Evolutionary conservation across 805 yeast species (phyloP).

Genomic region (Lipomyces spencermartinsiae): DNA sequence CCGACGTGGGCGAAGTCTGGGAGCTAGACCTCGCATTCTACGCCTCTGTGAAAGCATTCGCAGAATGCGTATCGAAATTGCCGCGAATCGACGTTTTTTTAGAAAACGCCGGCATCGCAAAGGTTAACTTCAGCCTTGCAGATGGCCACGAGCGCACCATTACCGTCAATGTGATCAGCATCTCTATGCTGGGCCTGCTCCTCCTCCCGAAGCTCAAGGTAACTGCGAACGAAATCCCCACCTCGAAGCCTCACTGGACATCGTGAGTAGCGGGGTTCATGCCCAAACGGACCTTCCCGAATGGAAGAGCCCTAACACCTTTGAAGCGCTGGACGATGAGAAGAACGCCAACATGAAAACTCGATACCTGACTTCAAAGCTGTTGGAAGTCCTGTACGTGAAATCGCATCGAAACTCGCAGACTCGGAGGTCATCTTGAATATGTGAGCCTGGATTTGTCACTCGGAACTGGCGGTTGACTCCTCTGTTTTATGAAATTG

Average conservation of each 20-base stretch:
- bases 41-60: background rate
- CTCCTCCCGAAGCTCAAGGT: background rate
- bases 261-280: background rate
- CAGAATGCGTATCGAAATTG: background rate
- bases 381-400: conserved; percentile 12
- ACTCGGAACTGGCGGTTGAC: background rate
- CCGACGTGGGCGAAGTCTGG: background rate
- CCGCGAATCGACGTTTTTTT: background rate
- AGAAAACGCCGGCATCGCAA: background rate
- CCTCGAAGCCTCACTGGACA: background rate
- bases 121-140: background rate
- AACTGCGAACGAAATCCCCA: background rate
- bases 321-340: background rate
- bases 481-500: background rate
- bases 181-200: background rate
- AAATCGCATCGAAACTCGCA: background rate
- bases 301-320: background rate
- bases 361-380: conserved; percentile 10
- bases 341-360: background rate
- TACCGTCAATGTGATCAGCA: background rate
- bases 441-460: background rate
- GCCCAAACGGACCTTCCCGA: background rate
- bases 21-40: background rate
- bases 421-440: background rate
- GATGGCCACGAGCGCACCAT: background rate